phyloP scores from a whole-genome alignment of 257 asterid species.

The Mentha longifolia region DNA sequence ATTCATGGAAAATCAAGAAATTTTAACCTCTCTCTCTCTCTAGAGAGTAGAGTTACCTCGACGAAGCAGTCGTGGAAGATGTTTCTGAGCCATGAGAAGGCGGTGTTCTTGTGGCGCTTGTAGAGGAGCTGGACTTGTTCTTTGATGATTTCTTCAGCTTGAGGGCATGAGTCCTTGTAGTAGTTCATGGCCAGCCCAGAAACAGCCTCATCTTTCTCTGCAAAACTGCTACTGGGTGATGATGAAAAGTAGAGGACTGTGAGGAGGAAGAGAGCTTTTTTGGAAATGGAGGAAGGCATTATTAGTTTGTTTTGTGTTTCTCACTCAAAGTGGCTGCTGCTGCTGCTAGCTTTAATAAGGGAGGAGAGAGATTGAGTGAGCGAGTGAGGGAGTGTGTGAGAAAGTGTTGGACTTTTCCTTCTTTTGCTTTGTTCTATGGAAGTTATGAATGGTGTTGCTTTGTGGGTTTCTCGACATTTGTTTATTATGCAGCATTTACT shows the following conservation, averaged over 20 bases:
- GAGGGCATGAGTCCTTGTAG: conserved; percentile 92
- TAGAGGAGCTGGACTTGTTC: conserved; percentile 91
- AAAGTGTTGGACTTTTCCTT: background rate
- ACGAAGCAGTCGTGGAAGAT: conserved; percentile 98
- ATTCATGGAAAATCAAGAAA: background rate
- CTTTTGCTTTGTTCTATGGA: too few relatives aligned
- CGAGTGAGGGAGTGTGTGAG: background rate
- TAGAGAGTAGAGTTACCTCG: conserved; percentile 47
- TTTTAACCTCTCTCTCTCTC: too few relatives aligned
- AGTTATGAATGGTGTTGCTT: background rate
- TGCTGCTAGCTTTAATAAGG: conserved; percentile 21
- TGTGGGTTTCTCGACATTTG: background rate
- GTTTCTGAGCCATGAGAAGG: conserved; percentile 97
- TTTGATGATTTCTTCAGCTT: conserved; percentile 90
- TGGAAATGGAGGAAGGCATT: conserved; percentile 34
- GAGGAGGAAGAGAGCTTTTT: conserved; percentile 44
- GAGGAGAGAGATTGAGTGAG: conserved; percentile 1
- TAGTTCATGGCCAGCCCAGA: conserved; percentile 67
- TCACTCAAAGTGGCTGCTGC: background rate
- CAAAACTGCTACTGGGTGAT: conserved; percentile 35
- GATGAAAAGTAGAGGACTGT: conserved; percentile 43
- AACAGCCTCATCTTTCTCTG: conserved; percentile 40
- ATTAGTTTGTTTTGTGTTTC: background rate
- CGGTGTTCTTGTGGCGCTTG: conserved; percentile 99
- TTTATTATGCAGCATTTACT: conserved; percentile 28